phyloP scores from a whole-genome alignment of 2,329 filamentous ascomycete species.

The Chaetothyriales sp. region DNA sequence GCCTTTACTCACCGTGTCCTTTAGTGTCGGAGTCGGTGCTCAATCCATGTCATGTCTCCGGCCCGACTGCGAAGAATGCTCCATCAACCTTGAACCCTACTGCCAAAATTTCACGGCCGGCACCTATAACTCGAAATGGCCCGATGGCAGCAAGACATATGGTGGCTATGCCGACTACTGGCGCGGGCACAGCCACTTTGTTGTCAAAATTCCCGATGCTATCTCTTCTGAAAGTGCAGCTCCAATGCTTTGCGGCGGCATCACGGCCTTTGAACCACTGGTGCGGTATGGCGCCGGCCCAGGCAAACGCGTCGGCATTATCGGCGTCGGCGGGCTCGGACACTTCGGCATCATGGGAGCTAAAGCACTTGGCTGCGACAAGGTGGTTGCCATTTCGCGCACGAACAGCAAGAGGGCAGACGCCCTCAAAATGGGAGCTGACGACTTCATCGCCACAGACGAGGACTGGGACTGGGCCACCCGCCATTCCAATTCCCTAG shows the following conservation, averaged over 20 bases:
- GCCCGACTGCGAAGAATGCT: slow-evolving; percentile 39
- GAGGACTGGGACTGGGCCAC: slow-evolving; percentile 40
- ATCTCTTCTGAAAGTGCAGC: slow-evolving; percentile 39
- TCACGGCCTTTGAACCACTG: slow-evolving; percentile 58
- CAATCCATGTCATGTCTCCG: slow-evolving; percentile 41
- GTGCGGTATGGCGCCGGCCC: slow-evolving; percentile 51
- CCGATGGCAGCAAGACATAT: slow-evolving; percentile 47
- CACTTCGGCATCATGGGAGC: slow-evolving; percentile 60
- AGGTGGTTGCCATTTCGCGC: slow-evolving; percentile 42
- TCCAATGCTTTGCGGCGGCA: slow-evolving; percentile 62
- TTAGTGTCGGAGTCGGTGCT: slow-evolving; percentile 43
- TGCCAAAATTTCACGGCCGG: slow-evolving; percentile 27
- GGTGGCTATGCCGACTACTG: slow-evolving; percentile 48
- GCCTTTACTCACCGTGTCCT: background rate
- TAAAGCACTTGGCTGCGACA: slow-evolving; percentile 52
- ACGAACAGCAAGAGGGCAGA: slow-evolving; percentile 36
- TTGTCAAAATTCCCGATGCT: slow-evolving; percentile 33
- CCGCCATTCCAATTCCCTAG: slow-evolving; percentile 33
- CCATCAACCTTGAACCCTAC: slow-evolving; percentile 27
- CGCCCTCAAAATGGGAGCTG: slow-evolving; percentile 39
- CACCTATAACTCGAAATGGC: slow-evolving; percentile 46
- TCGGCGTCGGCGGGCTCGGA: slow-evolving; percentile 59
- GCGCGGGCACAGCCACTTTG: slow-evolving; percentile 32
- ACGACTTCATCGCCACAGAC: slow-evolving; percentile 41
- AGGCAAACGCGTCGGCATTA: slow-evolving; percentile 54